These are phyloP conservation scores for Emergomyces pasteurianus DNA, from an alignment of 2,329 filamentous ascomycete species.

Conservation along the genomic window DNA sequence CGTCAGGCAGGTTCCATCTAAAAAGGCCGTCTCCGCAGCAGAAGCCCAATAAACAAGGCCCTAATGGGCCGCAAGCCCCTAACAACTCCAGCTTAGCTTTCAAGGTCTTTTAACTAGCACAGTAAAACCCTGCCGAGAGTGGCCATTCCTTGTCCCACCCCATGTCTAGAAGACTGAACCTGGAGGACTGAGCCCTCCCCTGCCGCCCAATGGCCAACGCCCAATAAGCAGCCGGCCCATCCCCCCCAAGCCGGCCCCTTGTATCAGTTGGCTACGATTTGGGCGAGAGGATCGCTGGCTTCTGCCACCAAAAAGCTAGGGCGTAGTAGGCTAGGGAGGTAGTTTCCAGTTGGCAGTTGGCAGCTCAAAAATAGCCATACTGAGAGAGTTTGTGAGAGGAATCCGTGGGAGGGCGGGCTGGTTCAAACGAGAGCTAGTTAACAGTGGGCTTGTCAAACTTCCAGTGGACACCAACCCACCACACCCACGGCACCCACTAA, in stretches of 20 bases:
- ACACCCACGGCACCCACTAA: neutral
- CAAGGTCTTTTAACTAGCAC: neutral
- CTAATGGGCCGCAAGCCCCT: neutral
- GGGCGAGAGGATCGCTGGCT: neutral
- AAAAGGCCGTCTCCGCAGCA: neutral
- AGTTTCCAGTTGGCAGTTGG: neutral
- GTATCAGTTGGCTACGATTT: neutral
- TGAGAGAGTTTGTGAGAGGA: neutral
- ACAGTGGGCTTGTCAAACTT: neutral
- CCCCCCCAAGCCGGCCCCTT: neutral
- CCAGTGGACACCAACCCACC: neutral
- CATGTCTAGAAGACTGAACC: too few species aligned
- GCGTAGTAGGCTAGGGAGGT: neutral
- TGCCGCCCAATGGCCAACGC: neutral
- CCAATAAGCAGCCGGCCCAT: neutral
- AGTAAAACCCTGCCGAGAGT: neutral
- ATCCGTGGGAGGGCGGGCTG: neutral
- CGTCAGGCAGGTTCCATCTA: neutral
- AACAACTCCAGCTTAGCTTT: neutral
- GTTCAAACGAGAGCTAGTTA: neutral
- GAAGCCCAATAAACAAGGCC: neutral
- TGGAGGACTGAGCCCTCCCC: neutral
- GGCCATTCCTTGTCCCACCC: neutral
- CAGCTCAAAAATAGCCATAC: neutral
- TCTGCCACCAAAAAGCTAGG: neutral